Percentiles rank a stretch among this genome's conserved stretches.
Evolutionary conservation across 2,329 filamentous ascomycete species (phyloP).

Genomic region (Aspergillus fijiensis): DNA sequence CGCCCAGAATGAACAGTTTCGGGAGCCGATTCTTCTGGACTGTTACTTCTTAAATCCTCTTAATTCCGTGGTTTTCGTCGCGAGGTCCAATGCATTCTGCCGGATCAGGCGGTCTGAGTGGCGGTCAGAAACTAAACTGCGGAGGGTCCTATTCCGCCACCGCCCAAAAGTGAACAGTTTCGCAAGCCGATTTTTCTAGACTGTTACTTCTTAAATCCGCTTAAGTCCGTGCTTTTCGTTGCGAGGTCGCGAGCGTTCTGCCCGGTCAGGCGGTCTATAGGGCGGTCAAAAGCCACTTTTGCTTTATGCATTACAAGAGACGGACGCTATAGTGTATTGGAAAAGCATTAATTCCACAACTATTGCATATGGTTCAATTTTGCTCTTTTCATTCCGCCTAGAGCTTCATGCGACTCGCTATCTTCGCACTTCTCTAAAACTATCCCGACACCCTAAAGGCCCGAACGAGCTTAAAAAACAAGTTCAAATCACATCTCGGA

Average conservation of each 20-base stretch:
- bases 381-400: too few relatives aligned
- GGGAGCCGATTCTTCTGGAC: neutral
- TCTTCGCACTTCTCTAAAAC: too few relatives aligned
- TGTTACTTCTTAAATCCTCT: neutral
- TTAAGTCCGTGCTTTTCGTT: neutral
- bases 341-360: too few relatives aligned
- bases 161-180: neutral
- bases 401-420: too few relatives aligned
- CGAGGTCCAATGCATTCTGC: neutral
- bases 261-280: neutral
- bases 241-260: neutral
- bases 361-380: too few relatives aligned
- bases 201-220: neutral
- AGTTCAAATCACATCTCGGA: too few relatives aligned
- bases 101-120: neutral
- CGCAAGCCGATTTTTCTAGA: neutral
- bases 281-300: neutral
- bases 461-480: too few relatives aligned
- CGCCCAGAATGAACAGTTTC: neutral
- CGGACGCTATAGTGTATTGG: too few relatives aligned
- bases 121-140: neutral
- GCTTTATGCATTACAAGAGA: too few relatives aligned
- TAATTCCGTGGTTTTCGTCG: neutral
- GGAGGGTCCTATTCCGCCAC: too few relatives aligned
- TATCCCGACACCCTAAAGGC: too few relatives aligned